These are phyloP conservation scores for Goffeauzyma gilvescens DNA, from an alignment of 768 basidiomycete genomes.

Conservation along the genomic window DNA sequence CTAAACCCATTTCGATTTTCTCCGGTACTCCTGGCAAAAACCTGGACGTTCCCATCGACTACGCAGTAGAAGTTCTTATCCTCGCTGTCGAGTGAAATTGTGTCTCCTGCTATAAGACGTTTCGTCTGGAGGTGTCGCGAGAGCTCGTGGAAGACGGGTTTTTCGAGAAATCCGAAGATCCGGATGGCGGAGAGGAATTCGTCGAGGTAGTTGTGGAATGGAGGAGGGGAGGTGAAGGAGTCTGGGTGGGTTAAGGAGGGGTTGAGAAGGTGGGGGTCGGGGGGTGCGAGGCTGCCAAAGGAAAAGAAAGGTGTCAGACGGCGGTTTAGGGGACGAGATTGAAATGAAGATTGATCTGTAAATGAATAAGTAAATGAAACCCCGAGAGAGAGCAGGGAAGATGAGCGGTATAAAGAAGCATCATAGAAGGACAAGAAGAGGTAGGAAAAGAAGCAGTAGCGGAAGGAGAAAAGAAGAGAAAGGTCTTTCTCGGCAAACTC, in stretches of 20 bases:
- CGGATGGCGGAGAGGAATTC: constrained; percentile 91
- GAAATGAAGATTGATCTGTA: constrained; percentile 50
- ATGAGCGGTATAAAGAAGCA: too few species aligned
- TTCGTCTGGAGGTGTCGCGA: constrained; percentile 89
- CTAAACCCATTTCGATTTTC: constrained; percentile 19
- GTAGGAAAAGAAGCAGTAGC: not conserved
- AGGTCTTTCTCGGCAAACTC: not conserved
- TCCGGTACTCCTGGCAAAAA: constrained; percentile 35
- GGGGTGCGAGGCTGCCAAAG: constrained; percentile 5
- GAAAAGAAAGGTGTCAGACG: too few species aligned
- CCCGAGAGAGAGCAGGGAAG: too few species aligned
- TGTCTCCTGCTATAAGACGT: constrained; percentile 87
- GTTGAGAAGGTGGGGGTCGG: constrained; percentile 9
- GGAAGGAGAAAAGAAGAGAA: not conserved
- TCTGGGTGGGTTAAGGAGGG: constrained; percentile 5
- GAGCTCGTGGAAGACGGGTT: constrained; percentile 95
- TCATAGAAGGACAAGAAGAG: not conserved
- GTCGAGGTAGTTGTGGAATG: constrained; percentile 90
- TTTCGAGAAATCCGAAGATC: constrained; percentile 93
- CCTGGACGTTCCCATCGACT: constrained; percentile 90
- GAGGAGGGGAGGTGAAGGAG: constrained; percentile 40
- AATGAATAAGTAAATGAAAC: not conserved
- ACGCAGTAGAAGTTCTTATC: constrained; percentile 88
- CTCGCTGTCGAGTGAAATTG: constrained; percentile 69
- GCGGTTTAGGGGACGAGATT: constrained; percentile 77